Conservation (phyloP, 2,329 filamentous ascomycete species). For the Fusarium praegraminearum region DNA sequence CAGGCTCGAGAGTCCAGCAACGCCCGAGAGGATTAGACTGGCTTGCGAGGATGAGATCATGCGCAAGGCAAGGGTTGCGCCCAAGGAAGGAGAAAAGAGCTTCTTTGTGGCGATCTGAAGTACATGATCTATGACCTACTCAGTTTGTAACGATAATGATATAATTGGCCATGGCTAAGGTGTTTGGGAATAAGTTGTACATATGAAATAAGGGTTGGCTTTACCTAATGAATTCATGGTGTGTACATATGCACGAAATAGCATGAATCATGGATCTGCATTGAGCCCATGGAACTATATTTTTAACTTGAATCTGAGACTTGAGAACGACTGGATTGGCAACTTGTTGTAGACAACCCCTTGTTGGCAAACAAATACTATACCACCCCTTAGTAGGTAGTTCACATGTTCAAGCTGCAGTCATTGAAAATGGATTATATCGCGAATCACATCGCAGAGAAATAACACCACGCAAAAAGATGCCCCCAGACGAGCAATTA, state of each 20-base stretch:
- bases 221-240: background rate
- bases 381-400: background rate
- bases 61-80: constrained; percentile 75
- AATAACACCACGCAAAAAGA: constrained; percentile 12
- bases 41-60: constrained; percentile 86
- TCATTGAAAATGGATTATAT: background rate
- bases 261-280: background rate
- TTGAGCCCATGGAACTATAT: background rate
- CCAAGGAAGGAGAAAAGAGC: constrained; percentile 83
- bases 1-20: constrained; percentile 81
- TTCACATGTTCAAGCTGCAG: background rate
- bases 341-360: background rate
- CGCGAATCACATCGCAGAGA: background rate
- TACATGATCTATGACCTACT: background rate
- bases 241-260: background rate
- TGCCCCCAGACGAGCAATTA: constrained; percentile 41
- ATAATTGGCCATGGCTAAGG: background rate
- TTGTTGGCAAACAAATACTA: background rate
- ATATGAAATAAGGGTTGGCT: background rate
- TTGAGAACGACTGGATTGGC: background rate
- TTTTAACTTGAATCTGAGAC: background rate
- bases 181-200: background rate
- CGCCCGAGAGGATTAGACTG: constrained; percentile 83
- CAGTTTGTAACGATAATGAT: background rate
- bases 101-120: constrained; percentile 77